Percentiles rank a stretch among this genome's conserved stretches.
phyloP scores from a whole-genome alignment of 768 basidiomycete species.

The Butyriboletus loyo region DNA sequence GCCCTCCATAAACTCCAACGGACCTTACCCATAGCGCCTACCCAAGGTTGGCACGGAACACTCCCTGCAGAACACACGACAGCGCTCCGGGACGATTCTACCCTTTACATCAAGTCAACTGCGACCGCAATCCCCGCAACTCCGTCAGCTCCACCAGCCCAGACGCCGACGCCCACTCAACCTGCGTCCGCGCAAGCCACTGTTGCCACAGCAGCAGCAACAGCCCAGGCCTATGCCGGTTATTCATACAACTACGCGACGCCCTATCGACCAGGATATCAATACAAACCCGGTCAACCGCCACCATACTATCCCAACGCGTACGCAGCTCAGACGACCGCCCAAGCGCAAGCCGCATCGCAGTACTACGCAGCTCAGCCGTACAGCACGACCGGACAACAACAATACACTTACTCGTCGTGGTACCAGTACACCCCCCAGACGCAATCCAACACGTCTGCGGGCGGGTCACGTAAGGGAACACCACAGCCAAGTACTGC shows the following conservation, averaged over 20 bases:
- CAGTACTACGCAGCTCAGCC: slow-evolving; percentile 39
- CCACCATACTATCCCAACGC: slow-evolving; percentile 31
- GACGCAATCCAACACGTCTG: slow-evolving; percentile 17
- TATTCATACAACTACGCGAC: slow-evolving; percentile 39
- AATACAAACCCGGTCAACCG: slow-evolving; percentile 39
- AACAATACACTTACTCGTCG: slow-evolving; percentile 41
- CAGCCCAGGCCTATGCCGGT: slow-evolving; percentile 28
- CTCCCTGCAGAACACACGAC: slow-evolving; percentile 53
- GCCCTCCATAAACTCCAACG: slow-evolving; percentile 70
- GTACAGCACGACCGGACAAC: slow-evolving; percentile 35
- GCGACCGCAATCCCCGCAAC: slow-evolving; percentile 33
- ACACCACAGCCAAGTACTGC: slow-evolving; percentile 42
- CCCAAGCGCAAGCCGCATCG: slow-evolving; percentile 26
- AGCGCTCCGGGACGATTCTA: slow-evolving; percentile 73
- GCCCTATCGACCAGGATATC: slow-evolving; percentile 31
- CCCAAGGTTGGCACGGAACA: slow-evolving; percentile 73
- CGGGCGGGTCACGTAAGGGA: slow-evolving; percentile 37
- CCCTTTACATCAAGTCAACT: slow-evolving; percentile 59
- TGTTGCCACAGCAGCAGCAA: slow-evolving; percentile 22
- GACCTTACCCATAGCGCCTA: slow-evolving; percentile 58
- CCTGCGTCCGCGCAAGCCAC: slow-evolving; percentile 22
- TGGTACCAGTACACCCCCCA: slow-evolving; percentile 46
- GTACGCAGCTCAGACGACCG: slow-evolving; percentile 22
- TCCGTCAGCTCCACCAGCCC: slow-evolving; percentile 32
- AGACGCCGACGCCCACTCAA: slow-evolving; percentile 33